Base-by-base conservation (phyloP, 805 yeast genomes). In the Candida vaughaniae region DNA sequence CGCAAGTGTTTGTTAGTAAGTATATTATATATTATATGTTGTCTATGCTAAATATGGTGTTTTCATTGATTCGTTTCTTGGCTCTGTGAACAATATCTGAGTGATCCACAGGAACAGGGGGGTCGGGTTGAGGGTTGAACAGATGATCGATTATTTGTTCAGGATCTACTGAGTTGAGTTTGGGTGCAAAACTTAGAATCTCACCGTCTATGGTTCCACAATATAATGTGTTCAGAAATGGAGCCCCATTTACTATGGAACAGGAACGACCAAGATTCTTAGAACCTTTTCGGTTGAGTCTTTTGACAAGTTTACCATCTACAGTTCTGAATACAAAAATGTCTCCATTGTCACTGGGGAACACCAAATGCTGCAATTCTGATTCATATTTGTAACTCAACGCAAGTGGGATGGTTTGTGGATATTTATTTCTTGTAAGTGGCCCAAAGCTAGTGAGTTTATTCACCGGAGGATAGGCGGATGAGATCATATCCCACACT, bases 261-360 rank as follows among this genome's bases (percentile, higher is more conserved):
- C 80, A 73, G 1, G 78, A 68, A 29, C 83, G 42, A 2, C 66
- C 69, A 1, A 48, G 49, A 35, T 67, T 55, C 43, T 66, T 64
- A 31, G 68, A 48, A 3, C 73, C 67, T 32, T 51, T 62, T 32
- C 77, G 59, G 12, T 67, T 64, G n/a, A 85, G 60, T 37, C 90
- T 60, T 6, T 77, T 65, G 3, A 82, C 71, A 31, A 84, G 54
- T 44, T 75, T 78, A 0, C 93, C 95, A 45, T 81, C 85, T 1
- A 65, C 54, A 0, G 77, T 64, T 14, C 83, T 60, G 41, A 70
- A 80, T 33, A 83, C 68, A 27, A 80, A 65, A 1, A 86, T 59
- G 45, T 84, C 89, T 3, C 91, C 89, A 42, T 70, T 80, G 47
- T 85, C 93, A 0, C 88, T 80, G 0, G 95, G 91, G 36, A 80